Base-by-base conservation (phyloP, 2,329 filamentous ascomycete genomes). In the Leptoxyphium fumago region DNA sequence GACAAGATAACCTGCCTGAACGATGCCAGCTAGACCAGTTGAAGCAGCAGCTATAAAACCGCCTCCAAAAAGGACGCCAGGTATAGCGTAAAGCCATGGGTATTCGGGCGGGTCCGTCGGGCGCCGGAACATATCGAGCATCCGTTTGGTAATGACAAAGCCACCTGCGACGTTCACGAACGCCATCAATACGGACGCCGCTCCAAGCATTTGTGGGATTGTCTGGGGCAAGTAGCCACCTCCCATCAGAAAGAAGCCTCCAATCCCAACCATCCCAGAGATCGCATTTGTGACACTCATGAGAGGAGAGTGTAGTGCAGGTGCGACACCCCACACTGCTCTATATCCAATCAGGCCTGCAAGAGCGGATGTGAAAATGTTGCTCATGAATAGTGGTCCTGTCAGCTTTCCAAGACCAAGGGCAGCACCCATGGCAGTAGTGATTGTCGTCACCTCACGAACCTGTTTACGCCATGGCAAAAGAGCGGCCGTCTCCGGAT, bases 241-340 rank as follows among this genome's bases (percentile, higher is more conserved):
- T 10, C 86, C 87, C 66, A 94, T 81, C 44, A 94, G 80, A 65
- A 93, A 94, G 50, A 94, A 72, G 10, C 87, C 86, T 45, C 86
- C 87, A 48, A 94, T 73, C 46, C 86, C 87, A 28, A 94, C 87
- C 82, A 94, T 66, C 63, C 82, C 85, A 29, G 84, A 91, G 53
- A 94, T 94, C 26, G 87, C 87, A 60, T 94, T 94, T 7, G 87
- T 94, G 30, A 93, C 86, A 52, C 82, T 88, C 87, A 94, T 94
- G 5, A 94, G 67, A 1, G 86, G 87, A 2, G 84, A 89, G 61
- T 94, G 87, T 5, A 94, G 70, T 30, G 86, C 84, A 7, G 86
- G 86, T 0, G 71, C 68, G 10, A 94, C 86, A 43, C 85, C 85
- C 86, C 86, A 94, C 18, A 94, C 84, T 5, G 84, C 84, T 41